Evolutionary conservation across 78 protist genomes (phyloP), one percentile per base, ranked within the genome.

Genomic region (Dictyostelium capitatum): DNA sequence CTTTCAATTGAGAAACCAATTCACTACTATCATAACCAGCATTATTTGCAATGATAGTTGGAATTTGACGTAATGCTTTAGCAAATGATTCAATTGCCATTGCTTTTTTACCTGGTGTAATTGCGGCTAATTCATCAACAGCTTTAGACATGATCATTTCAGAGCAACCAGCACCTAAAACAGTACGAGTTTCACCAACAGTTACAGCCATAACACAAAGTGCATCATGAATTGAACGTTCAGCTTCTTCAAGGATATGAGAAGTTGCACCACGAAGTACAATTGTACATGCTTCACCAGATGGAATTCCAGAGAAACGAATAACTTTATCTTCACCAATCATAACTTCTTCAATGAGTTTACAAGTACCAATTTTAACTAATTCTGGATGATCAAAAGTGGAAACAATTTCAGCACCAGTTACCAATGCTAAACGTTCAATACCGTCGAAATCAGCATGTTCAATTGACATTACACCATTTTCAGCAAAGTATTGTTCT

Each of bases 371-470:
- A 9, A 99, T 83, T 83, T 72, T 69, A 48, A 96, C 97, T 32
- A 8, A 1, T 51, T 98, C 99, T 1, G 99, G 98, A 51, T 87
- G 82, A 82, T 99, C 99, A 84, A 99, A 99, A 15, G 99, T 99
- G 10, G 99, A 98, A 48, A 96, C 99, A 65, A 99, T 98, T 83
- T 98, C 99, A n/a, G 97, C 98, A 69, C 98, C 98, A 15, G 96
- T 75, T 17, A 94, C 98, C 57, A 85, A 59, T 12, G 98, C 97
- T 15, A 97, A 78, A 64, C 96, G 97, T 94, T 99, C 99, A 20
- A 98, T 91, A 82, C 99, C 99, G n/a, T 98, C 99, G 73, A 99
- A 99, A 92, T 99, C 99, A 56, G 99, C 99, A 82, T 98, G 99
- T 79, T 98, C 99, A 43, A 99, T 98, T 57, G 99, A 87, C 96